Evolutionary conservation across 1,139 yeast species (phyloP), one percentile per base, ranked within the genome.

Genomic region (Kluyveromyces sp.): DNA sequence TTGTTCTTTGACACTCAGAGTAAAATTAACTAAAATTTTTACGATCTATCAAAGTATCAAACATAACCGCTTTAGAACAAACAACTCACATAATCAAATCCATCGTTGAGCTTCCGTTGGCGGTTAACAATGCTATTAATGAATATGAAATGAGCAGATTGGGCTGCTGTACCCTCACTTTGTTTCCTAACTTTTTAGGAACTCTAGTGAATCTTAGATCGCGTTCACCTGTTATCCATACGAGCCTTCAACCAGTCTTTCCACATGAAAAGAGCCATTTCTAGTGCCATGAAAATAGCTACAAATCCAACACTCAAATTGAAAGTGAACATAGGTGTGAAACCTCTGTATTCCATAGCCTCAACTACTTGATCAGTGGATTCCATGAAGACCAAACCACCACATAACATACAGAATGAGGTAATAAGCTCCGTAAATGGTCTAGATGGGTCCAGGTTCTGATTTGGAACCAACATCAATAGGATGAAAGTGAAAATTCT

Each of bases 331-430:
- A 92, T 90, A 46, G 86, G 73, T 35, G 94, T 88, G 50, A 81
- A 74, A 1, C 96, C 96, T 60, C 90, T 75, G 65, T 83, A 90
- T 56, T 90, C 92, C 69, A 90, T 73, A 25, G 89, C 88, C 54
- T 78, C 79, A 30, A 92, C 79, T 4, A 88, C 78, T 53, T 94
- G 94, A 58, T 85, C 89, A 43, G 95, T 85, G 49, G 94, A 82
- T 65, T 88, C 89, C 90, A 90, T 88, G 63, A 92, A 92, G 28
- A 92, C 82, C 53, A 85, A 65, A 4, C 98, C 98, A 39, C 98
- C 98, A 53, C 89, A 77, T 28, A 92, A 65, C 53, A 92, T 73
- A 50, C 89, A 77, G 68, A 90, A 90, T 29, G 90, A 72, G 0
- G 83, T 79, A 34, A 92, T 62, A 44, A 90, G 68, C 66, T 92